Evolutionary conservation across 2,329 filamentous ascomycete genomes (phyloP), one percentile per base, ranked within the genome.

Genomic region (Fusarium lyarnte): DNA sequence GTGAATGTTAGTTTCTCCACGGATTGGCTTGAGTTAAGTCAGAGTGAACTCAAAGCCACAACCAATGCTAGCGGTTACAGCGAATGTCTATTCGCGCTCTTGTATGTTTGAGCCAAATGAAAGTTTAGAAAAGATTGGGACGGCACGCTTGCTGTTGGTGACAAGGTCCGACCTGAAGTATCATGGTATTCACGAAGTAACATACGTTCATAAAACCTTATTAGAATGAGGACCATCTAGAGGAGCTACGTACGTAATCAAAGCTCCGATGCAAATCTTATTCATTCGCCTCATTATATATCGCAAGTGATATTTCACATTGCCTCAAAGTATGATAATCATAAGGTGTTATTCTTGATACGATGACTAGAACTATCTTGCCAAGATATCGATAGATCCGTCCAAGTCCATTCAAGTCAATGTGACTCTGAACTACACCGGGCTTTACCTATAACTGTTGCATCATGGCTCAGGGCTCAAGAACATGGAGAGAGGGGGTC

Each of bases 401-500:
- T 6, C 4, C 2, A 45, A 46, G 25, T 21, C 25, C 6, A 8
- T 29, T 0, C 3, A 17, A 43, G 19, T 13, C 8, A 5, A 6
- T 35, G 33, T 35, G 33, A 8, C 33, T 14, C 10, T 36, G 12
- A 36, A 16, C 16, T 36, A 36, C 8, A 36, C 8, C 8, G 17
- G 8, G 6, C 6, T 46, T 14, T 21, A 3, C 19, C 6, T 21
- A 11, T 21, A 29, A 29, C 13, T 11, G 6, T n/a, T n/a, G 16
- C 13, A 8, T 5, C 6, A 17, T 8, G 45, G 45, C 4, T 14
- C 19, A 47, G 13, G n/a, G 5, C 9, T 11, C 9, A 47, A 12
- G 2, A n/a, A 17, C 13, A 8, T 8, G 4, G 25, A 29, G 13
- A 29, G 29, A 6, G 23, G 2, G 6, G 8, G 4, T 19, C 5